Evolutionary conservation across 164 flowering plant genomes (phyloP).

Genomic region (Chimonanthus salicifolius): DNA sequence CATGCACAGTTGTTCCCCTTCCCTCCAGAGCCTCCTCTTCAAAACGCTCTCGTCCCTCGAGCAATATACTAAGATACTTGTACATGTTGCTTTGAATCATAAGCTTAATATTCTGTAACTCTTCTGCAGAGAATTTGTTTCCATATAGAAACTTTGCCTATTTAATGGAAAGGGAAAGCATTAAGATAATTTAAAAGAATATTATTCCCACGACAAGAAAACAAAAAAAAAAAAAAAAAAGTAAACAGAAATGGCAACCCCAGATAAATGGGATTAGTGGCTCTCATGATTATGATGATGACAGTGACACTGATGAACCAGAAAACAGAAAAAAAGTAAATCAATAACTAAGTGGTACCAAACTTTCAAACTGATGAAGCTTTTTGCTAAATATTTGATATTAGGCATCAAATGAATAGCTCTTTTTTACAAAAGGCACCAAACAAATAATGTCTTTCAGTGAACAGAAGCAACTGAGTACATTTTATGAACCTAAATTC

Average conservation of each 20-base stretch:
- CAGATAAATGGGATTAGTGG: background rate
- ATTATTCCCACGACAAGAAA: background rate
- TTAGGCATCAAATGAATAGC: background rate
- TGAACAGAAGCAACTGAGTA: background rate
- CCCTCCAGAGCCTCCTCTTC: conserved; percentile 27
- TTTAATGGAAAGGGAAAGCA: background rate
- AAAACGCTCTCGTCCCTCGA: conserved; percentile 30
- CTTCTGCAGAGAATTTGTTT: conserved; percentile 23
- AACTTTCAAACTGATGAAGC: too few species aligned
- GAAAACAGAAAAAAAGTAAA: too few species aligned
- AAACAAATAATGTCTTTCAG: background rate
- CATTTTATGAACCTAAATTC: too few species aligned
- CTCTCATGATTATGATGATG: too few species aligned
- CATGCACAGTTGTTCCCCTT: conserved; percentile 3
- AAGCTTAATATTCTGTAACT: conserved; percentile 24
- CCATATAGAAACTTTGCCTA: conserved; percentile 29
- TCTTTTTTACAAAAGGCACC: too few species aligned
- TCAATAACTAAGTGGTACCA: too few species aligned
- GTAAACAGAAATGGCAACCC: background rate
- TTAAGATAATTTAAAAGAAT: background rate
- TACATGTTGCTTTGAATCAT: conserved; percentile 33
- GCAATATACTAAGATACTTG: conserved; percentile 26
- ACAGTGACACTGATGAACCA: too few species aligned
- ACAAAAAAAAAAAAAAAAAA: too few species aligned
- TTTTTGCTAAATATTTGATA: background rate